Percentiles rank a stretch among this genome's conserved stretches.
Evolutionary conservation across 2,329 filamentous ascomycete species (phyloP).

Genomic region (Epichloe glyceriae): DNA sequence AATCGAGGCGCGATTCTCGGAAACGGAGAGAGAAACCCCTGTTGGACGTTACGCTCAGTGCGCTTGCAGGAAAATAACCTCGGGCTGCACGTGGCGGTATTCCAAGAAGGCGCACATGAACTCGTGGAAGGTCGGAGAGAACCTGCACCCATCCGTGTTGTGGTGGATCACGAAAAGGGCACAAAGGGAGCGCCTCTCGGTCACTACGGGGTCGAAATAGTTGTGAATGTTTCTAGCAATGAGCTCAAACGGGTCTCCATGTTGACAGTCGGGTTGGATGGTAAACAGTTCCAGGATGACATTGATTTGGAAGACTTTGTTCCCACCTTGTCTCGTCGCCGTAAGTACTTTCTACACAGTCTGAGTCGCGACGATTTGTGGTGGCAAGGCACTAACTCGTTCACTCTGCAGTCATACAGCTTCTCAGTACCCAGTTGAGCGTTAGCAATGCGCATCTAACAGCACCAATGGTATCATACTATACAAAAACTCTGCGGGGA

Average conservation of each 20-base stretch:
- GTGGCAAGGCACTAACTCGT: background rate
- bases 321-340: slow-evolving; percentile 58
- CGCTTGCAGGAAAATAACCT: slow-evolving; percentile 48
- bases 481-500: slow-evolving; percentile 63
- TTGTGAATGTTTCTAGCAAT: slow-evolving; percentile 46
- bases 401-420: slow-evolving; percentile 48
- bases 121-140: slow-evolving; percentile 51
- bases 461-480: slow-evolving; percentile 59
- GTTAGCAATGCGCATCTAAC: slow-evolving; percentile 52
- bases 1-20: slow-evolving; percentile 73
- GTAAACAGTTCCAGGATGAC: slow-evolving; percentile 60
- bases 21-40: slow-evolving; percentile 70
- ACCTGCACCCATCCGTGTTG: slow-evolving; percentile 55
- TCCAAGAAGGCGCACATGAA: slow-evolving; percentile 54
- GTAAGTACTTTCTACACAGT: slow-evolving; percentile 32
- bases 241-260: slow-evolving; percentile 38
- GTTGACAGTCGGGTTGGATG: slow-evolving; percentile 50
- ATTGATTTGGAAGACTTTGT: slow-evolving; percentile 61
- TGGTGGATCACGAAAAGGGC: slow-evolving; percentile 58
- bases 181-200: slow-evolving; percentile 53
- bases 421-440: slow-evolving; percentile 58
- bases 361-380: background rate
- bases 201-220: slow-evolving; percentile 59
- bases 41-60: slow-evolving; percentile 67
- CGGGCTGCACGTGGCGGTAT: slow-evolving; percentile 53